These are phyloP conservation scores for Suillus clintonianus DNA, from an alignment of 768 basidiomycete genomes.

Conservation along the genomic window DNA sequence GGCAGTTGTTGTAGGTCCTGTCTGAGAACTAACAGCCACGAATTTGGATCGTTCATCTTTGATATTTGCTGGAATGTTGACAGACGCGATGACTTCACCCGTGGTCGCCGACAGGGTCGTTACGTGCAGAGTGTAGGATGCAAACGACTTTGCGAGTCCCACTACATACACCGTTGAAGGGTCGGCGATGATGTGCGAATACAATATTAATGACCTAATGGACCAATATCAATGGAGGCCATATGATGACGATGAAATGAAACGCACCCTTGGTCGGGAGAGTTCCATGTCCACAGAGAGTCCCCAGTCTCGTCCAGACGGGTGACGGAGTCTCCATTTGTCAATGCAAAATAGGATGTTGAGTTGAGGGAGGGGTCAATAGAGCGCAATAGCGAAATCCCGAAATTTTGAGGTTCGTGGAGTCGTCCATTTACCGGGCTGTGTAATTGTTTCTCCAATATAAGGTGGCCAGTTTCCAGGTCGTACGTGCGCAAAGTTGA, in stretches of 20 bases:
- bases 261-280: constrained; percentile 65
- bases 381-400: constrained; percentile 48
- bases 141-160: constrained; percentile 45
- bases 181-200: constrained; percentile 61
- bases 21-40: constrained; percentile 31
- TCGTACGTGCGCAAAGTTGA: constrained; percentile 72
- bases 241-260: no score
- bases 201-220: constrained; percentile 61
- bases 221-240: background rate
- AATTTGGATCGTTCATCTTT: constrained; percentile 36
- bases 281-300: constrained; percentile 71
- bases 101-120: constrained; percentile 57
- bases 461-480: constrained; percentile 56
- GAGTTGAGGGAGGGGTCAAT: constrained; percentile 35
- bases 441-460: constrained; percentile 68
- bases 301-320: constrained; percentile 56
- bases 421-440: constrained; percentile 41
- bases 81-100: constrained; percentile 51
- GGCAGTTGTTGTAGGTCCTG: constrained; percentile 10
- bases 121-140: constrained; percentile 67
- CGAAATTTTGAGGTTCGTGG: constrained; percentile 56
- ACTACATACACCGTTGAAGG: constrained; percentile 55
- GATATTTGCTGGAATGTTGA: constrained; percentile 56
- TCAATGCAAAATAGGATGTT: constrained; percentile 48
- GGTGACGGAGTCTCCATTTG: constrained; percentile 60